Conservation (phyloP, 345 rosid genomes). For the Eucalyptus decipiens region DNA sequence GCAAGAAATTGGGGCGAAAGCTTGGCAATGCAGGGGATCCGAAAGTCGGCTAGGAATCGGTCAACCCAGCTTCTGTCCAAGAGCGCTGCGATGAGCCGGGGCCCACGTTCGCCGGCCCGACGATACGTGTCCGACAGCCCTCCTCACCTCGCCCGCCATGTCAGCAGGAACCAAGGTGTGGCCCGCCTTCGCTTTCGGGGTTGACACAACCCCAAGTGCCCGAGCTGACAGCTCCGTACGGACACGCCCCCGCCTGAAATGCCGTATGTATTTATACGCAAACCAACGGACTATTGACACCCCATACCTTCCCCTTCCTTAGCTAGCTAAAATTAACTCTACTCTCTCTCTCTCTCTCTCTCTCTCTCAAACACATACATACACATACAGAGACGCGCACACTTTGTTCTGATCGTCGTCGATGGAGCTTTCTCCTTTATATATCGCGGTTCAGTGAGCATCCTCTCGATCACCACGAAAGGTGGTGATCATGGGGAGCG, state of each 20-base stretch:
- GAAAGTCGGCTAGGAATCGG: background rate
- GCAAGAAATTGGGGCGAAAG: background rate
- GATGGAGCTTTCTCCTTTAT: background rate
- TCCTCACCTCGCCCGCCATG: background rate
- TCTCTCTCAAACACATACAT: background rate
- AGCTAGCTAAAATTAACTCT: background rate
- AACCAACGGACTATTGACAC: slow-evolving; percentile 18
- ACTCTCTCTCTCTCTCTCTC: background rate
- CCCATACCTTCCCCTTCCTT: slow-evolving; percentile 20
- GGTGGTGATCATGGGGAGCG: background rate
- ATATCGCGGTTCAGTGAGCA: background rate
- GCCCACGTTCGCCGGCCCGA: background rate
- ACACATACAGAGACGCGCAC: background rate
- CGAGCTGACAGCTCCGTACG: slow-evolving; percentile 4
- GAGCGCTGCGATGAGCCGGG: background rate
- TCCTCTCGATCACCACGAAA: background rate
- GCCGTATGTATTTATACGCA: background rate
- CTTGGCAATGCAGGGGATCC: background rate
- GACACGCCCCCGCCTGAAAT: background rate
- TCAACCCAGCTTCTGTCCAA: background rate
- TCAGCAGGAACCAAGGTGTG: background rate
- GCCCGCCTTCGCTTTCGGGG: background rate
- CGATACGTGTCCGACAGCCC: background rate
- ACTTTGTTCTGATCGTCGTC: background rate
- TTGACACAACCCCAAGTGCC: background rate